A percentile compares a stretch with the other conserved stretches of the same genome.
Evolutionary conservation across 2,329 filamentous ascomycete species (phyloP).

Genomic region (Lomentospora prolificans): DNA sequence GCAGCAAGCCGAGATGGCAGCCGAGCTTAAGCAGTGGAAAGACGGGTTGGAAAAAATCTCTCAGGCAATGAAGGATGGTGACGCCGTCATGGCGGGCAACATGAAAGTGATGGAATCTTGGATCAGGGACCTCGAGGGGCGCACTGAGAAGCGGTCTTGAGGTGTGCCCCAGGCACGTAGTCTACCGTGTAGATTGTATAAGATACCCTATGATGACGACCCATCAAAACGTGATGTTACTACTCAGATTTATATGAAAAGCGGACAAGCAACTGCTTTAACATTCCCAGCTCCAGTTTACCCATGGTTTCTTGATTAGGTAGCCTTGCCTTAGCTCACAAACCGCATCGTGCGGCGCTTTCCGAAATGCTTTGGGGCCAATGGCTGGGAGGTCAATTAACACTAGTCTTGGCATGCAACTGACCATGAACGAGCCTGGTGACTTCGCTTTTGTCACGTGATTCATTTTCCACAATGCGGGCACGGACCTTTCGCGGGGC

Average conservation of each 20-base stretch:
- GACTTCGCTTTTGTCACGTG: slow-evolving; percentile 5
- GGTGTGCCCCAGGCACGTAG: not conserved
- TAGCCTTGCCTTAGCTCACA: no score
- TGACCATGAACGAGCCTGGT: no score
- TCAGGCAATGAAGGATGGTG: slow-evolving; percentile 58
- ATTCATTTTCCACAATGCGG: not conserved
- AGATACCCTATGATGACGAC: slow-evolving; percentile 4
- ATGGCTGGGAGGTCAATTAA: no score
- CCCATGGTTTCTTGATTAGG: no score
- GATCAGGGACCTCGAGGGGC: slow-evolving; percentile 77
- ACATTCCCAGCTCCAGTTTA: no score
- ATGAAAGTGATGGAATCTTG: slow-evolving; percentile 77
- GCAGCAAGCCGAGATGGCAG: slow-evolving; percentile 70
- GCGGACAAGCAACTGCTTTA: no score
- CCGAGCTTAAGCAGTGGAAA: slow-evolving; percentile 78
- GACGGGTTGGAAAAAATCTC: slow-evolving; percentile 74
- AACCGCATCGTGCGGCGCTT: no score
- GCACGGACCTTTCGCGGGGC: slow-evolving; percentile 5
- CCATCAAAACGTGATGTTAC: not conserved
- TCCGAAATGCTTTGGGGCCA: no score
- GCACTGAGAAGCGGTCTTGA: slow-evolving; percentile 19
- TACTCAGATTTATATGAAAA: no score
- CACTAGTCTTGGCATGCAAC: no score
- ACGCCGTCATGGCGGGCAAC: slow-evolving; percentile 64
- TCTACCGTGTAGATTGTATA: not conserved